A percentile compares a stretch with the other conserved stretches of the same genome.
These are phyloP conservation scores for Neurospora tetraspora DNA, from an alignment of 495 filamentous ascomycete species.

Conservation along the genomic window DNA sequence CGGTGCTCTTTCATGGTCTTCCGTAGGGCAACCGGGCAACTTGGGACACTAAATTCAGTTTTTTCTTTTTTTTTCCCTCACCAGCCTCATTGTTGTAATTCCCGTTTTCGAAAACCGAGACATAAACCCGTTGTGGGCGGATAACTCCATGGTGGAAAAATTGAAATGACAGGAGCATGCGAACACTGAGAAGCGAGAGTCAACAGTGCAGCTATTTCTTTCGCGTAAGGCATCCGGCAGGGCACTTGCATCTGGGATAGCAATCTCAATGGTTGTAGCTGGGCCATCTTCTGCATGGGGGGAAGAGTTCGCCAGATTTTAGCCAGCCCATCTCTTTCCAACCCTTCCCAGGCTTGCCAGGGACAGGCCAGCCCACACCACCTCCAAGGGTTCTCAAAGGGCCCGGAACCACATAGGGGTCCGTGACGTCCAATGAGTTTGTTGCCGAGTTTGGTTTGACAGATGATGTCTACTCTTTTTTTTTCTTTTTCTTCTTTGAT, in stretches of 20 bases:
- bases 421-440: conserved; percentile 16
- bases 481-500: not conserved
- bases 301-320: conserved; percentile 12
- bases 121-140: not conserved
- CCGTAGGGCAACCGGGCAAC: not conserved
- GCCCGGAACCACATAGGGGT: conserved; percentile 14
- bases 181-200: conserved; percentile 4
- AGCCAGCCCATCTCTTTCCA: conserved; percentile 7
- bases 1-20: not conserved
- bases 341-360: not conserved
- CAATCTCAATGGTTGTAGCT: conserved; percentile 14
- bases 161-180: conserved; percentile 2
- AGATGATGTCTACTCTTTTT: not conserved
- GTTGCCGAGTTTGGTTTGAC: not conserved
- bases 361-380: not conserved
- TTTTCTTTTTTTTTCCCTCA: not conserved
- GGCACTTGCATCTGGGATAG: conserved; percentile 17
- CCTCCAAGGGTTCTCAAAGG: not conserved
- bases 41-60: not conserved
- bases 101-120: not conserved
- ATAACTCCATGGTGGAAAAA: not conserved
- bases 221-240: conserved; percentile 30
- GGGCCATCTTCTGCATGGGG: conserved; percentile 8
- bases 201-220: conserved; percentile 8
- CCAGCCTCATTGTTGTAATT: not conserved